phyloP scores from a whole-genome alignment of 2,329 filamentous ascomycete species.

The Polychaeton citri region DNA sequence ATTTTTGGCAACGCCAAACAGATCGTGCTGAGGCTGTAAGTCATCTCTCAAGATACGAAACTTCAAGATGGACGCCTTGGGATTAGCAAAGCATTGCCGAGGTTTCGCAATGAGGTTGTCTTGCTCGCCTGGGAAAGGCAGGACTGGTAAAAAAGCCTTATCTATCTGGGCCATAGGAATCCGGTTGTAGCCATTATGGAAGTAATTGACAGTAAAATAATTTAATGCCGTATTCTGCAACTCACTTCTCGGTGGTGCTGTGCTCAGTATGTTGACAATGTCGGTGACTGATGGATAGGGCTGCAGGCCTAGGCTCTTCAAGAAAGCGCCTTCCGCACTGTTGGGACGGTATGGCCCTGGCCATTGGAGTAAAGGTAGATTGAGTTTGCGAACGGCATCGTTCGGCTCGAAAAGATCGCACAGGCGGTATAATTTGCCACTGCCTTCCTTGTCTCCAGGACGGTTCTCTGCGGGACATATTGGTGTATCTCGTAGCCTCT shows the following conservation, averaged over 20 bases:
- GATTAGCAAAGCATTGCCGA: slow-evolving; percentile 69
- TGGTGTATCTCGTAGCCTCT: slow-evolving; percentile 59
- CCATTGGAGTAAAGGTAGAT: slow-evolving; percentile 71
- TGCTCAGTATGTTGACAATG: slow-evolving; percentile 65
- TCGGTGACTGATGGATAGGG: slow-evolving; percentile 58
- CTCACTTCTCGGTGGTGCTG: slow-evolving; percentile 39
- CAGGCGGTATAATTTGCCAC: slow-evolving; percentile 47
- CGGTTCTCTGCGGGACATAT: slow-evolving; percentile 66
- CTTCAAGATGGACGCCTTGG: slow-evolving; percentile 60
- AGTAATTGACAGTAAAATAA: slow-evolving; percentile 73
- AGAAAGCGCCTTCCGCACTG: slow-evolving; percentile 61
- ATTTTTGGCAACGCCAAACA: slow-evolving; percentile 75
- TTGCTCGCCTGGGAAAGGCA: slow-evolving; percentile 49
- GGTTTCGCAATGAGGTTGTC: slow-evolving; percentile 51
- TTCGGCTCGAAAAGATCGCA: slow-evolving; percentile 74
- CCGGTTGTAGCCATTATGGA: slow-evolving; percentile 58
- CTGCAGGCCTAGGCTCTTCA: slow-evolving; percentile 60
- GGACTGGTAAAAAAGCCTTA: slow-evolving; percentile 50
- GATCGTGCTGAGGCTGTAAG: slow-evolving; percentile 65
- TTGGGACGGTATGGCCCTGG: slow-evolving; percentile 54
- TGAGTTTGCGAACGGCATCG: slow-evolving; percentile 53
- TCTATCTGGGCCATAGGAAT: slow-evolving; percentile 43
- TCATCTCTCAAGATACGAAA: slow-evolving; percentile 66
- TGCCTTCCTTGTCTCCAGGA: slow-evolving; percentile 22
- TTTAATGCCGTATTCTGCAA: slow-evolving; percentile 58